phyloP scores from a whole-genome alignment of 2,329 filamentous ascomycete genomes.

The Aplosporella prunicola region DNA sequence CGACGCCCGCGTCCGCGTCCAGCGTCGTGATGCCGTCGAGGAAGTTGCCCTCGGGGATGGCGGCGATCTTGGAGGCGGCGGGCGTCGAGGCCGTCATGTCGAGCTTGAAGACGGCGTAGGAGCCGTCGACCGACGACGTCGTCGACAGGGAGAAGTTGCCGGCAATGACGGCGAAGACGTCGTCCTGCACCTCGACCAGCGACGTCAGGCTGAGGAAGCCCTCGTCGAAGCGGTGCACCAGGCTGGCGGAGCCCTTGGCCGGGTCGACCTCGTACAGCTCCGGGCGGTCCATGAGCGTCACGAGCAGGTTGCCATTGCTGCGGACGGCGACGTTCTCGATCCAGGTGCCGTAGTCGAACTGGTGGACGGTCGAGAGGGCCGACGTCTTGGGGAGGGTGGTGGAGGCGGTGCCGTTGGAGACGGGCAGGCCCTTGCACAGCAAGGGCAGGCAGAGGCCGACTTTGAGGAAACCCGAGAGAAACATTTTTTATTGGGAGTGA shows the following conservation, averaged over 20 bases:
- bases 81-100: neutral
- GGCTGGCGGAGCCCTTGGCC: constrained; percentile 13
- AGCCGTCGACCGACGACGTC: constrained; percentile 14
- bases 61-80: constrained; percentile 13
- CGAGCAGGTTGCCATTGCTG: constrained; percentile 29
- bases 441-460: too few relatives aligned
- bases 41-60: constrained; percentile 12
- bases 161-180: constrained; percentile 25
- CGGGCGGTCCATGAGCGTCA: constrained; percentile 22
- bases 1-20: constrained; percentile 10
- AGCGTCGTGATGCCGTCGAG: constrained; percentile 20
- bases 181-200: constrained; percentile 26
- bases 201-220: constrained; percentile 21
- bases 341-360: constrained; percentile 21
- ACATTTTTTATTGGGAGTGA: too few relatives aligned
- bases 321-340: constrained; percentile 31
- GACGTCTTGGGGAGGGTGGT: too few relatives aligned
- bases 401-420: too few relatives aligned
- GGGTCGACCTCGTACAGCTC: constrained; percentile 29
- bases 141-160: constrained; percentile 8
- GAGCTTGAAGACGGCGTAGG: constrained; percentile 1
- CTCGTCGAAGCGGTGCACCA: constrained; percentile 22
- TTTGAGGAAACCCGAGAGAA: too few relatives aligned
- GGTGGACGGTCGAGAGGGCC: constrained; percentile 15
- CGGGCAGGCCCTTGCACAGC: too few relatives aligned